Conservation (phyloP, 345 rosid species). For the Murraya koenigii region DNA sequence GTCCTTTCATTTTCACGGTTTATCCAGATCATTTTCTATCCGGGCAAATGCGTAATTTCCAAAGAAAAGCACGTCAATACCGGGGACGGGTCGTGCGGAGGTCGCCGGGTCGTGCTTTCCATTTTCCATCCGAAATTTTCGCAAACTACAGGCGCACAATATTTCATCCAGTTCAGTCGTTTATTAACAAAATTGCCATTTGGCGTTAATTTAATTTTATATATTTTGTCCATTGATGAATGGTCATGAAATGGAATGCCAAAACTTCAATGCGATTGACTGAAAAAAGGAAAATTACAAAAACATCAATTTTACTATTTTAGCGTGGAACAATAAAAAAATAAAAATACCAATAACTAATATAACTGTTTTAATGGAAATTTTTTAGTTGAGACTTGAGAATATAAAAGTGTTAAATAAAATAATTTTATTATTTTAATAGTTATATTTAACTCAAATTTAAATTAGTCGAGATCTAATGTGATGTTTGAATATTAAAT, state of each 20-base stretch:
- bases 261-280: not conserved
- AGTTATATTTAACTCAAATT: no score
- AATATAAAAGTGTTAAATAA: no score
- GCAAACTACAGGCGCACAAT: not conserved
- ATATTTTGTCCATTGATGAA: no score
- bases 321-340: no score
- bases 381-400: no score
- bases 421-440: no score
- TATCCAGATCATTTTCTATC: not conserved
- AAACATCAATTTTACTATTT: no score
- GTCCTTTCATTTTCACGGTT: not conserved
- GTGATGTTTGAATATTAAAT: no score
- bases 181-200: slow-evolving; percentile 5
- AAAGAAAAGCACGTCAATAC: not conserved
- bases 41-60: not conserved
- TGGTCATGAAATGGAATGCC: not conserved
- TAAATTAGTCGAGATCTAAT: no score
- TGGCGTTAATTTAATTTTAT: not conserved
- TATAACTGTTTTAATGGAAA: no score
- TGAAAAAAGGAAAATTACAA: no score
- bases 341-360: no score
- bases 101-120: not conserved
- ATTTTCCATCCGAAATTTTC: not conserved
- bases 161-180: not conserved
- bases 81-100: not conserved